These are phyloP conservation scores for Agaricales sp. DNA, from an alignment of 1,284 basidiomycete genomes.

Conservation along the genomic window DNA sequence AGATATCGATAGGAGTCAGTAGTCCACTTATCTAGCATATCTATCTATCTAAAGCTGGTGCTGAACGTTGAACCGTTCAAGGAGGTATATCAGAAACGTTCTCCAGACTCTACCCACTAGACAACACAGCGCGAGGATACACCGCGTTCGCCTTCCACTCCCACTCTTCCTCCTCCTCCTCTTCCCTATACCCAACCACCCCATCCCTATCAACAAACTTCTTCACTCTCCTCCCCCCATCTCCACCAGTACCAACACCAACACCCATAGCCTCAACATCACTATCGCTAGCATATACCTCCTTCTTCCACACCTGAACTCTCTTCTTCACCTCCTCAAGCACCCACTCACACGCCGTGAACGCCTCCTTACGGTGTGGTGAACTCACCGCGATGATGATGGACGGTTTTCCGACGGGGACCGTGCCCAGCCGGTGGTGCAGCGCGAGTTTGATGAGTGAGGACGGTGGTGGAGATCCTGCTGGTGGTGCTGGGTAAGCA, in stretches of 20 bases:
- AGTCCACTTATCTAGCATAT: too few species aligned
- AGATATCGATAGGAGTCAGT: too few species aligned
- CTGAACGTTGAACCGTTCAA: too few species aligned
- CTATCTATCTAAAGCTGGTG: too few species aligned
- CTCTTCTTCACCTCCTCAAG: constrained; percentile 77
- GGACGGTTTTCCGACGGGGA: constrained; percentile 71
- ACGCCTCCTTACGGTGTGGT: constrained; percentile 78
- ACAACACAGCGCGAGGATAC: too few species aligned
- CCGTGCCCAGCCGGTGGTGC: constrained; percentile 72
- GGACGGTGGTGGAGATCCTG: constrained; percentile 12
- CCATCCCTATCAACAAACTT: background rate
- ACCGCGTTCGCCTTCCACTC: constrained; percentile 63
- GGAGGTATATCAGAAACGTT: too few species aligned
- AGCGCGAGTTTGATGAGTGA: constrained; percentile 46
- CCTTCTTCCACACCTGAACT: constrained; percentile 85
- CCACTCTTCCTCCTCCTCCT: constrained; percentile 45
- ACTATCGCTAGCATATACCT: constrained; percentile 56
- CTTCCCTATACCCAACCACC: constrained; percentile 18
- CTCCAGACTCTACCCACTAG: too few species aligned
- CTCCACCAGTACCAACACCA: too few species aligned
- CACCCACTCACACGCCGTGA: constrained; percentile 70
- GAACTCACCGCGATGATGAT: constrained; percentile 82
- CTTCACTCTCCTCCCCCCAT: too few species aligned
- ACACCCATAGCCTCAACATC: too few species aligned
- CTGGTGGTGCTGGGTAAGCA: background rate